A percentile compares a stretch with the other conserved stretches of the same genome.
Evolutionary conservation across 2,329 filamentous ascomycete genomes (phyloP).

Genomic region (Penicillium paneum): DNA sequence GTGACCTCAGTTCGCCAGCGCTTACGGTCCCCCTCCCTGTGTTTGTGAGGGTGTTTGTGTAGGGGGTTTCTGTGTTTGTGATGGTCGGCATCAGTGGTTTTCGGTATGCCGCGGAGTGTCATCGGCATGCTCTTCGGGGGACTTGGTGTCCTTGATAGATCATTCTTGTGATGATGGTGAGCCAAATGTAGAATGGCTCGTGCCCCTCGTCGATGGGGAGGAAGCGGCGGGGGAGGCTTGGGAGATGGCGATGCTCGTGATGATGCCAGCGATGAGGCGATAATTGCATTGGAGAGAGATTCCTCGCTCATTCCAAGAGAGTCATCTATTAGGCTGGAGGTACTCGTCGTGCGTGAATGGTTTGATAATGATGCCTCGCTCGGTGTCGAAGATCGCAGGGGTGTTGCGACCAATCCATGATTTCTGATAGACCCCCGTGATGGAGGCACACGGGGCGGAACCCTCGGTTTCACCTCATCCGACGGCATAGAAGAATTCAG

Average conservation of each 20-base stretch:
- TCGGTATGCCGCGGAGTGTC: constrained; percentile 42
- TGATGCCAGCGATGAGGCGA: constrained; percentile 48
- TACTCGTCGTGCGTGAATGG: constrained; percentile 24
- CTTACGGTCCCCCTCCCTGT: constrained; percentile 48
- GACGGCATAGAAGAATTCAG: constrained; percentile 11
- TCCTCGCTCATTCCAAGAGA: constrained; percentile 33
- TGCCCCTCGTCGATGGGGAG: constrained; percentile 38
- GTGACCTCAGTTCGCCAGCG: constrained; percentile 45
- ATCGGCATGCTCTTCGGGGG: constrained; percentile 40
- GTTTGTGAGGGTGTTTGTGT: constrained; percentile 47
- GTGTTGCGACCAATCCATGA: constrained; percentile 7
- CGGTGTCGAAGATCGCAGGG: constrained; percentile 23
- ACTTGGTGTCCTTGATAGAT: constrained; percentile 33
- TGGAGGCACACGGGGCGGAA: constrained; percentile 26
- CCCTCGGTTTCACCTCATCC: constrained; percentile 22
- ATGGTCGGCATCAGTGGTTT: constrained; percentile 34
- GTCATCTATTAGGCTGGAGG: constrained; percentile 25
- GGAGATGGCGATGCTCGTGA: constrained; percentile 39
- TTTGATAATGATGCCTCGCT: constrained; percentile 28
- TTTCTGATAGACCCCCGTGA: constrained; percentile 13
- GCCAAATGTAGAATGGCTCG: constrained; percentile 36
- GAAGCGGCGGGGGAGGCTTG: constrained; percentile 38
- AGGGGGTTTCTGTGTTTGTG: constrained; percentile 38
- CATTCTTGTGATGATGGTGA: constrained; percentile 28
- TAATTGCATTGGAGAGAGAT: constrained; percentile 46